phyloP scores from a whole-genome alignment of 2,329 filamentous ascomycete genomes.

The Fusarium decemcellulare region DNA sequence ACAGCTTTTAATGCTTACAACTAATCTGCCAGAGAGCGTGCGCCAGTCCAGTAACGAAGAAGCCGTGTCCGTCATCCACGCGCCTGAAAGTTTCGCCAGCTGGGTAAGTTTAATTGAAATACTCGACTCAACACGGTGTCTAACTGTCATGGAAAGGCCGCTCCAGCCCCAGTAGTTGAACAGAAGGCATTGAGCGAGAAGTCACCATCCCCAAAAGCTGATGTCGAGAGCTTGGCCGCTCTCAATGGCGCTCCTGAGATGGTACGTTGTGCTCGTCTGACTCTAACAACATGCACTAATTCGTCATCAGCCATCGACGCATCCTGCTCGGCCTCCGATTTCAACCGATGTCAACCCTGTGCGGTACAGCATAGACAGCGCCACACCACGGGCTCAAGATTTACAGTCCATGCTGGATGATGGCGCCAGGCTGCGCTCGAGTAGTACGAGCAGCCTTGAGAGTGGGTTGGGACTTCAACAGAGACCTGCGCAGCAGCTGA shows the following conservation, averaged over 20 bases:
- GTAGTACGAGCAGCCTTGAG: constrained; percentile 82
- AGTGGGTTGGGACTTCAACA: constrained; percentile 64
- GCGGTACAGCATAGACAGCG: constrained; percentile 75
- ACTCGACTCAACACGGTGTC: constrained; percentile 13
- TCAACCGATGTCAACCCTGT: constrained; percentile 80
- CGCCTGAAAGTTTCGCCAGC: constrained; percentile 83
- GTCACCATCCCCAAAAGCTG: constrained; percentile 54
- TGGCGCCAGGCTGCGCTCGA: constrained; percentile 70
- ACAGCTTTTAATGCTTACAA: constrained; percentile 68
- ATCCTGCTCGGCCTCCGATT: constrained; percentile 76
- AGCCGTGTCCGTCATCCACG: constrained; percentile 91
- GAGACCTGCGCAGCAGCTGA: constrained; percentile 25
- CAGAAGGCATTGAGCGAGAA: constrained; percentile 53
- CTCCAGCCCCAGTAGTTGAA: constrained; percentile 55
- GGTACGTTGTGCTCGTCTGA: constrained; percentile 30
- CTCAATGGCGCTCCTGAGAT: constrained; percentile 40
- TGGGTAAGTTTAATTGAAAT: constrained; percentile 71
- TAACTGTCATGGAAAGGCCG: constrained; percentile 55
- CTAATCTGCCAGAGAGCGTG: constrained; percentile 70
- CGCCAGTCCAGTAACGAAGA: constrained; percentile 78
- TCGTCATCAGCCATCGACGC: constrained; percentile 29
- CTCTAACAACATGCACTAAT: constrained; percentile 15
- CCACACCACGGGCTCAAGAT: constrained; percentile 88
- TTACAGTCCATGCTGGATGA: constrained; percentile 78
- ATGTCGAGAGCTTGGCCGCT: constrained; percentile 52